A percentile compares a stretch with the other conserved stretches of the same genome.
Conservation (phyloP, 805 yeast species). For the Spathaspora boniae region DNA sequence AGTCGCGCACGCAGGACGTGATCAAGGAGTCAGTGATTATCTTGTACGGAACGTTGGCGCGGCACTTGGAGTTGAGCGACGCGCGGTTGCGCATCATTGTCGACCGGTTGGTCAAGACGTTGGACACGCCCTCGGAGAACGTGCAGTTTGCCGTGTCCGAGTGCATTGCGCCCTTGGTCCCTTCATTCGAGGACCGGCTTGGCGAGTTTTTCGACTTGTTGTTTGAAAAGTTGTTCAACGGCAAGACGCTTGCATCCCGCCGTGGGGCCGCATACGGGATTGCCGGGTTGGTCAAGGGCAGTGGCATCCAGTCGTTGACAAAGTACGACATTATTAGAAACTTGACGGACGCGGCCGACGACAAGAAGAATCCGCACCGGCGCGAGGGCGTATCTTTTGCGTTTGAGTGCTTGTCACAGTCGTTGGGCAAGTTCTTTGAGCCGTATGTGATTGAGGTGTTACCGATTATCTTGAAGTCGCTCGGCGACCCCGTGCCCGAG, state of each 20-base stretch:
- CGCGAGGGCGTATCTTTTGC: slow-evolving; percentile 89
- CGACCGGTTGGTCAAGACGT: slow-evolving; percentile 65
- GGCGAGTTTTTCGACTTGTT: slow-evolving; percentile 54
- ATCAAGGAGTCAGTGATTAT: slow-evolving; percentile 80
- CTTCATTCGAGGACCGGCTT: slow-evolving; percentile 48
- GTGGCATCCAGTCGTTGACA: slow-evolving; percentile 74
- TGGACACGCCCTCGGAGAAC: slow-evolving; percentile 84
- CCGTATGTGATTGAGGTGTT: slow-evolving; percentile 89
- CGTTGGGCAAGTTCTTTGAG: slow-evolving; percentile 77
- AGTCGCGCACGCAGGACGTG: slow-evolving; percentile 50
- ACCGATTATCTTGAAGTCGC: slow-evolving; percentile 72
- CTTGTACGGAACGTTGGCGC: slow-evolving; percentile 86
- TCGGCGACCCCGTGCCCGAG: slow-evolving; percentile 82
- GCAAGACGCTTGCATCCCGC: slow-evolving; percentile 49
- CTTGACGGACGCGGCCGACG: slow-evolving; percentile 81
- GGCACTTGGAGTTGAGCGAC: slow-evolving; percentile 70
- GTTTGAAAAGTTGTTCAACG: slow-evolving; percentile 57
- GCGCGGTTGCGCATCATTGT: slow-evolving; percentile 62
- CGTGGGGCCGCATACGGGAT: slow-evolving; percentile 96
- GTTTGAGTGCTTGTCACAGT: slow-evolving; percentile 77
- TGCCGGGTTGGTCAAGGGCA: slow-evolving; percentile 89
- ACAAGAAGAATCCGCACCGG: slow-evolving; percentile 65
- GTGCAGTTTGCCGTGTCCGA: slow-evolving; percentile 87
- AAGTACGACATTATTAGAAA: slow-evolving; percentile 74
- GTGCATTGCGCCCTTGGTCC: slow-evolving; percentile 81